Conservation (phyloP, 768 basidiomycete species). For the Podaxis sp. region DNA sequence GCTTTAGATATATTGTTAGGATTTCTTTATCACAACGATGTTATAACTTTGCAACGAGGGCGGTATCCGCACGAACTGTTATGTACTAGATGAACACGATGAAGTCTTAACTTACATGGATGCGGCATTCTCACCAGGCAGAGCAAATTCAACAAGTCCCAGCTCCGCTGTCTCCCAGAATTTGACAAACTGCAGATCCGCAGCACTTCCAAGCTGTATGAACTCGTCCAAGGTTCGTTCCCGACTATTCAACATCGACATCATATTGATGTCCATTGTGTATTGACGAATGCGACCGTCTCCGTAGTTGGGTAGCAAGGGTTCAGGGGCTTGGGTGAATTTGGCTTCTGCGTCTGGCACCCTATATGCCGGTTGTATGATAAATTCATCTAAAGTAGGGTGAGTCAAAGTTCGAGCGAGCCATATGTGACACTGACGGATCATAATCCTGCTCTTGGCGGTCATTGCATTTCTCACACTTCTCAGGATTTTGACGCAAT, state of each 20-base stretch:
- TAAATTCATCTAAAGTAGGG: slow-evolving; percentile 31
- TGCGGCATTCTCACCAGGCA: neutral
- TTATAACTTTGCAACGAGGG: neutral
- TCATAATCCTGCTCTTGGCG: slow-evolving; percentile 27
- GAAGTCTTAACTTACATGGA: neutral
- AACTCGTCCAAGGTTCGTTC: slow-evolving; percentile 43
- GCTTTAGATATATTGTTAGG: neutral
- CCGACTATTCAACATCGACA: slow-evolving; percentile 36
- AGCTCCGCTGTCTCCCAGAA: slow-evolving; percentile 31
- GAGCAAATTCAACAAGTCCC: slow-evolving; percentile 26
- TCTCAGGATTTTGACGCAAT: slow-evolving; percentile 27
- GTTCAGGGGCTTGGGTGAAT: slow-evolving; percentile 34
- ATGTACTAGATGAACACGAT: neutral
- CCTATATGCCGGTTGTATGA: slow-evolving; percentile 27
- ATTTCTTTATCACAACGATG: neutral
- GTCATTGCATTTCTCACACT: slow-evolving; percentile 32
- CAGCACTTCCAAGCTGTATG: slow-evolving; percentile 28
- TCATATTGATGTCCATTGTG: slow-evolving; percentile 45
- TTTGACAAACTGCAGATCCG: slow-evolving; percentile 29
- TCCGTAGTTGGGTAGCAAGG: slow-evolving; percentile 47
- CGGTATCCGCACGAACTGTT: neutral
- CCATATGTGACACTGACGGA: slow-evolving; percentile 24
- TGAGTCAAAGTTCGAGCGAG: neutral
- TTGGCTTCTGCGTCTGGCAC: neutral
- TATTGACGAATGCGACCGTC: slow-evolving; percentile 37